Conservation (phyloP, 2,329 filamentous ascomycete species). For the Blastomyces emzantsi region DNA sequence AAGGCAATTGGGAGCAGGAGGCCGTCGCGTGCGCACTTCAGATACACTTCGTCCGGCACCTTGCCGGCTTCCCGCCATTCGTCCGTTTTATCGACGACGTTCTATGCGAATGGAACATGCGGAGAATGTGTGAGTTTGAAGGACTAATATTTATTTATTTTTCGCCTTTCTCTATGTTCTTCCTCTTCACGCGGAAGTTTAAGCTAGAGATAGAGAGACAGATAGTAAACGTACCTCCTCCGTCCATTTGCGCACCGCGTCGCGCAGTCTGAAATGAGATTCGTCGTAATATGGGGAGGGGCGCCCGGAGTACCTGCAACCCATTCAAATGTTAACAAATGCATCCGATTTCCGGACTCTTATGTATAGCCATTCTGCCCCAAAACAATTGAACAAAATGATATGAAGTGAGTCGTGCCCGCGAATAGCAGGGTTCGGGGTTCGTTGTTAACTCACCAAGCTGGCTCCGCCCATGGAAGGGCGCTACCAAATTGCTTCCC, state of each 20-base stretch:
- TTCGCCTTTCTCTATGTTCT: neutral
- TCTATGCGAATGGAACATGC: neutral
- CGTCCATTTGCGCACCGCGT: slow-evolving; percentile 4
- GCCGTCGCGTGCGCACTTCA: slow-evolving; percentile 4
- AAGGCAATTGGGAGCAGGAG: slow-evolving; percentile 5
- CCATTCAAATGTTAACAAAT: neutral
- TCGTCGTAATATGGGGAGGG: slow-evolving; percentile 7
- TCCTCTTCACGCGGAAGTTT: neutral
- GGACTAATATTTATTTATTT: neutral
- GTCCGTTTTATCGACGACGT: slow-evolving; percentile 2
- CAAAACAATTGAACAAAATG: neutral
- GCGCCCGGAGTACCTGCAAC: slow-evolving; percentile 5
- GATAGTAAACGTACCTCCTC: neutral
- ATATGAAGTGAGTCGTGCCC: too few species aligned
- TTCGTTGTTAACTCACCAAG: neutral
- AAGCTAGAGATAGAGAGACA: neutral
- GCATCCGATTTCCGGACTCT: neutral
- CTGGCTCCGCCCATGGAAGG: slow-evolving; percentile 7
- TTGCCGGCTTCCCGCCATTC: slow-evolving; percentile 3
- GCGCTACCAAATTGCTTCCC: slow-evolving; percentile 5
- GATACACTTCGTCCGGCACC: slow-evolving; percentile 6
- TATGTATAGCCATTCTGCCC: neutral
- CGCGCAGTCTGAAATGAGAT: slow-evolving; percentile 3
- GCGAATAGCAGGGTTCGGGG: neutral
- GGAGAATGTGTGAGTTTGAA: neutral